Conservation (phyloP, 164 flowering plant genomes). For the Warburgia ugandensis region DNA sequence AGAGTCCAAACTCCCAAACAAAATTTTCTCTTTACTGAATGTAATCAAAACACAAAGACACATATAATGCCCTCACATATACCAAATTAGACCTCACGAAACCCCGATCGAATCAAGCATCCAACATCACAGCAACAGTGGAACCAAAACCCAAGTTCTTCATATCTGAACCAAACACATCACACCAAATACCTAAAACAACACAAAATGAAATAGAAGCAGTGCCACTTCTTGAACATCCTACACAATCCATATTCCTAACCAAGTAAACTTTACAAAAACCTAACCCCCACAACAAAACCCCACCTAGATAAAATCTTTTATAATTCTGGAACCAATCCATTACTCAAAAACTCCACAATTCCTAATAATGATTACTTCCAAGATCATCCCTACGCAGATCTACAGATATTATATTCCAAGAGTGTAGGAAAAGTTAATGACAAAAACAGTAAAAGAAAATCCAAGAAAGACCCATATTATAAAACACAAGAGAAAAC, state of each 20-base stretch:
- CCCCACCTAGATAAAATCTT: background rate
- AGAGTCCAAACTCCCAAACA: background rate
- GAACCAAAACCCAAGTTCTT: background rate
- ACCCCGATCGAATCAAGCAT: too few species aligned
- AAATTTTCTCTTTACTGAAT: background rate
- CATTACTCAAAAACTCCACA: slow-evolving; percentile 1
- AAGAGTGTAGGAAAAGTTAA: background rate
- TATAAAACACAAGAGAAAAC: background rate
- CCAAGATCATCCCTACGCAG: background rate
- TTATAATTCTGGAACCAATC: background rate
- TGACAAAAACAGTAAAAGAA: background rate
- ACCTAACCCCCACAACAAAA: background rate
- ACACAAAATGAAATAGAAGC: too few species aligned
- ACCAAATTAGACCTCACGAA: too few species aligned
- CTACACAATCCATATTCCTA: too few species aligned
- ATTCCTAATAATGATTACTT: background rate
- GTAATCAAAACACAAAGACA: too few species aligned
- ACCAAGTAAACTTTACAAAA: background rate
- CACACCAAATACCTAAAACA: background rate
- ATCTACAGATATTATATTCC: background rate
- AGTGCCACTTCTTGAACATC: too few species aligned
- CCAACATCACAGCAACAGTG: background rate
- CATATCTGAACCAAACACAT: background rate
- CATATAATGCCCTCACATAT: too few species aligned
- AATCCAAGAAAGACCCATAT: slow-evolving; percentile 1